Evolutionary conservation across 2,329 filamentous ascomycete species (phyloP).

Genomic region (Cercospora brassicicola): DNA sequence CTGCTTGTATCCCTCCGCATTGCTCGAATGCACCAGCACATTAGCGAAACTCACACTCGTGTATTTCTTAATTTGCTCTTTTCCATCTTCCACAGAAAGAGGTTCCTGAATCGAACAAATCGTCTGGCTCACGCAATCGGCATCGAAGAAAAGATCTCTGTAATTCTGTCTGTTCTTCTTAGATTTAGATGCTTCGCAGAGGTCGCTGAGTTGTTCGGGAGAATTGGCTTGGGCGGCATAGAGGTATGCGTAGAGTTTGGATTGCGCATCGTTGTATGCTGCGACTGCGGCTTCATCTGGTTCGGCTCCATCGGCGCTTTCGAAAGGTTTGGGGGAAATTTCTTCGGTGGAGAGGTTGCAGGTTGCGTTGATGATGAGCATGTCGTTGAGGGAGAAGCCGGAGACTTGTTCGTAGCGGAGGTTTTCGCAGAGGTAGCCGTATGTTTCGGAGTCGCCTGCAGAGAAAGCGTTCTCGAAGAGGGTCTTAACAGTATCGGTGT

Average conservation of each 20-base stretch:
- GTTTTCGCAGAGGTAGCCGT: constrained; percentile 32
- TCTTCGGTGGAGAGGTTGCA: constrained; percentile 21
- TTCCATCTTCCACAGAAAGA: constrained; percentile 16
- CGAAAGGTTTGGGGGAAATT: constrained; percentile 18
- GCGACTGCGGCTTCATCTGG: constrained; percentile 17
- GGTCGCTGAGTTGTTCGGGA: not conserved
- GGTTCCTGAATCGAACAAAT: constrained; percentile 26
- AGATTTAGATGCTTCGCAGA: not conserved
- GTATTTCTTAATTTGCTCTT: constrained; percentile 22
- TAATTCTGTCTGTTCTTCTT: constrained; percentile 9
- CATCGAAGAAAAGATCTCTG: constrained; percentile 23
- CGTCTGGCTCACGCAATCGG: constrained; percentile 23
- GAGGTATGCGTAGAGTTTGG: constrained; percentile 27
- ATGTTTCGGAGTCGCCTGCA: constrained; percentile 18
- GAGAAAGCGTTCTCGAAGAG: constrained; percentile 31
- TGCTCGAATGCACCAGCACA: constrained; percentile 27
- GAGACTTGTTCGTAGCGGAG: constrained; percentile 28
- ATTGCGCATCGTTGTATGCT: constrained; percentile 24
- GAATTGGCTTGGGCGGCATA: constrained; percentile 23
- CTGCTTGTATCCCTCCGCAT: constrained; percentile 20
- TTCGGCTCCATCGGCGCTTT: constrained; percentile 2
- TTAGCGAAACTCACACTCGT: constrained; percentile 24
- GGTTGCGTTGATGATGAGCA: constrained; percentile 23
- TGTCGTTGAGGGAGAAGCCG: constrained; percentile 28
- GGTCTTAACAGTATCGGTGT: constrained; percentile 30